Evolutionary conservation across 23 red algal genomes (phyloP), one percentile per base, ranked within the genome.

Genomic region (Gracilaria gracilis): DNA sequence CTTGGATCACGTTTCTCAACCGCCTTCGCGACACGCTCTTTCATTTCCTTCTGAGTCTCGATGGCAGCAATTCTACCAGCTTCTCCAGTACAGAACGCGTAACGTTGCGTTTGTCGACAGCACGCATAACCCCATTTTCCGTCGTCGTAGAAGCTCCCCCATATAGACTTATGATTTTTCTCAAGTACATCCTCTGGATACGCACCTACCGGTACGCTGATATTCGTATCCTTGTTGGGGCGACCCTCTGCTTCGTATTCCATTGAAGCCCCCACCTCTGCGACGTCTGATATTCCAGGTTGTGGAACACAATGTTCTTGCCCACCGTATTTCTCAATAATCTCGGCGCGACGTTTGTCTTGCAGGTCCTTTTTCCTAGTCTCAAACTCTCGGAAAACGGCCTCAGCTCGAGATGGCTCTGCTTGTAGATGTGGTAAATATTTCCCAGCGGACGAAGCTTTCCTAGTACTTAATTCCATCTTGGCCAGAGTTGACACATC

Each of bases 101-200:
- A 73, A 17, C 89, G 59, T 29, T 58, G 59, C 34, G 80, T 84
- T 71, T 95, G 92, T 25, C 67, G 82, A 81, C 96, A 98, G 88
- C 96, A 98, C 31, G 70, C 83, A 57, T 98, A 98, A 38, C 91
- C 91, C 96, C 96, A 98, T 12, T 83, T 39, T n/a, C 84, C 91
- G 67, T 86, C 57, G 9, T 87, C 53, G 40, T 86, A 98, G 53
- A 79, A 94, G 46, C 92, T 95, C 38, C 96, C 96, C 96, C 96
- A 98, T 37, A 98, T 77, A 8, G 86, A 57, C 39, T 67, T 88
- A 74, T 98, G 96, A 73, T 95, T 92, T 77, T 89, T 83, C 51
- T 94, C 91, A 9, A 84, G 64, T 23, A 98, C 59, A 76, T 98
- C 96, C 58, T 98, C 96, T 15, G 73, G 74, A 92, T 98, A 98